Conservation (phyloP, 257 asterid genomes). For the Asclepias syriaca region DNA sequence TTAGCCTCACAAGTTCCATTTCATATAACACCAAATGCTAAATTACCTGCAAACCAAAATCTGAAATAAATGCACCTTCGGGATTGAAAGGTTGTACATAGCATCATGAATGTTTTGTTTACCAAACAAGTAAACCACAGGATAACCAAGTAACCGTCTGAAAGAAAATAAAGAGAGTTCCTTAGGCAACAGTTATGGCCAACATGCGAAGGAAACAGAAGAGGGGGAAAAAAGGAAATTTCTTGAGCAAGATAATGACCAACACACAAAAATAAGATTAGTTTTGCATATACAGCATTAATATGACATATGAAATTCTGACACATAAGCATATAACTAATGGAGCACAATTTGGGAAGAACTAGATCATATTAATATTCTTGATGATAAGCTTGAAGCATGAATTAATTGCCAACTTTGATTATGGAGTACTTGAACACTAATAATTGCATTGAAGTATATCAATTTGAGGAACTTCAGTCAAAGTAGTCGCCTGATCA, state of each 20-base stretch:
- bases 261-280: neutral
- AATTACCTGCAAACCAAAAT: constrained; percentile 52
- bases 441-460: no score
- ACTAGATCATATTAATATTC: no score
- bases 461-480: no score
- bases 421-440: no score
- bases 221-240: no score
- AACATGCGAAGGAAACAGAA: neutral
- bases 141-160: constrained; percentile 93
- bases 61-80: constrained; percentile 65
- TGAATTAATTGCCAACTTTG: no score
- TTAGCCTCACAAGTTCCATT: neutral
- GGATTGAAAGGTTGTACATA: constrained; percentile 64
- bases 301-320: neutral
- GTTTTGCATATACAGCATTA: neutral
- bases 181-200: neutral
- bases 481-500: neutral
- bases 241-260: neutral
- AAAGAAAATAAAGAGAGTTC: neutral
- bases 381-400: no score
- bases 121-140: constrained; percentile 62
- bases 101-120: constrained; percentile 60
- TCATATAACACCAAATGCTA: neutral
- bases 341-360: no score
- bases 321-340: no score